Base-by-base conservation (phyloP, 768 basidiomycete genomes). In the Suillus lakei region DNA sequence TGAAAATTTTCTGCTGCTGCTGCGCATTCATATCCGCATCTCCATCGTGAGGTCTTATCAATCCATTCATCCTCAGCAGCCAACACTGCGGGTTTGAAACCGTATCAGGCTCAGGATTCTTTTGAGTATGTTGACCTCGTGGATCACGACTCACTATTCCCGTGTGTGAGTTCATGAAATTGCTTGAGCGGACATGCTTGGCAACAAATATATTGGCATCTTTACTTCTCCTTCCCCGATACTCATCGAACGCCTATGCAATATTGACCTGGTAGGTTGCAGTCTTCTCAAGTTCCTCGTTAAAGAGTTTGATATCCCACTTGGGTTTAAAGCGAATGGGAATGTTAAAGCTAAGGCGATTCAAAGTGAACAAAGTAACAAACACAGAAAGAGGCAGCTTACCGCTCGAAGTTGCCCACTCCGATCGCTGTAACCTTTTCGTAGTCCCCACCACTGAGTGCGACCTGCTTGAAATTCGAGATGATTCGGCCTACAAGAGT, bases 381-480 rank as follows among this genome's bases (percentile, higher is more conserved):
- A 39, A 43, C 2, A 13, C 30, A 3, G 53, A 39, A 48, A 7
- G 38, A 5, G 15, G 16, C 5, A 30, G n/a, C 74, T 1, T 43
- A 79, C 75, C 84, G 76, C 63, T 76, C 74, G 8, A 69, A 68
- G 67, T 81, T 80, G 59, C 75, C 73, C 39, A 69, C 71, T 3
- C 83, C 84, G 58, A 86, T 74, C 13, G 76, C 75, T 38, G 76
- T 74, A 71, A 76, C 70, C 71, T 78, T 83, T 66, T 91, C 83
- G 68, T 87, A 91, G 72, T 93, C 91, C 62, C 87, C 89, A 69
- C 87, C 72, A 72, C 81, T 83, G 61, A 95, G 80, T 71, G 84
- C 82, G 61, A 93, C 83, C 72, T 93, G 89, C 79, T 91, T 75
- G 81, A 93, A 92, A 82, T 95, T 94, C 66, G 88, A 88, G 61